Base-by-base conservation (phyloP, 306 rosid species). In the Leucaena leucocephala region DNA sequence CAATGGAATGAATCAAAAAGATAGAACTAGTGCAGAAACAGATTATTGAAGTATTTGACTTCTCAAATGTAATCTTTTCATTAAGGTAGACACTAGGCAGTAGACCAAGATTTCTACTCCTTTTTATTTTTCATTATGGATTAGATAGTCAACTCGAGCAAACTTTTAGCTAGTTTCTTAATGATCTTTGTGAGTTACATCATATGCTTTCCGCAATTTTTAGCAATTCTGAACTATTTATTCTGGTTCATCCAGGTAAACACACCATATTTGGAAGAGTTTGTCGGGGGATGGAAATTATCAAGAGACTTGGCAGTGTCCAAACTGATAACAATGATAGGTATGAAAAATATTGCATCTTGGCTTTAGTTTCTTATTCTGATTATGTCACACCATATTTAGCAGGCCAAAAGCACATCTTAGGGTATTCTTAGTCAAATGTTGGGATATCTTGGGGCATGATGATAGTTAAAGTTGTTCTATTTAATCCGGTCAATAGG, bases 221-320 rank as follows among this genome's bases (percentile, higher is more conserved):
- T 76, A 62, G 65, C 70, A 44, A 46, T 71, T 71, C 68, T 76
- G 27, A 33, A 65, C 58, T 50, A 46, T 42, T 74, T 46, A 57
- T 57, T 85, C 84, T 88, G 71, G 72, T 55, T 75, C 43, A 7
- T 82, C 70, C 92, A 95, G 98, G 98, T 78, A 95, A 95, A 40
- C 99, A 95, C 86, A 90, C 99, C 75, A 91, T 95, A 82, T 93
- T 95, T 76, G 99, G 98, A 82, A 88, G 99, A 85, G 91, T 93
- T 27, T 85, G 94, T 71, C 65, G 33, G 66, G 99, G 99, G 75
- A 95, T 95, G 99, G 98, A 95, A 84, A 89, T 93, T 64, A 89
- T 95, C 88, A 95, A 93, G 86, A 89, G 97, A 82, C 99, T 95
- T 76, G 97, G 98, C 77, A 95, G 98, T 63, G 90, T 95, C 80